Conservation (phyloP, 768 basidiomycete genomes). For the Candolleomyces eurysporus region DNA sequence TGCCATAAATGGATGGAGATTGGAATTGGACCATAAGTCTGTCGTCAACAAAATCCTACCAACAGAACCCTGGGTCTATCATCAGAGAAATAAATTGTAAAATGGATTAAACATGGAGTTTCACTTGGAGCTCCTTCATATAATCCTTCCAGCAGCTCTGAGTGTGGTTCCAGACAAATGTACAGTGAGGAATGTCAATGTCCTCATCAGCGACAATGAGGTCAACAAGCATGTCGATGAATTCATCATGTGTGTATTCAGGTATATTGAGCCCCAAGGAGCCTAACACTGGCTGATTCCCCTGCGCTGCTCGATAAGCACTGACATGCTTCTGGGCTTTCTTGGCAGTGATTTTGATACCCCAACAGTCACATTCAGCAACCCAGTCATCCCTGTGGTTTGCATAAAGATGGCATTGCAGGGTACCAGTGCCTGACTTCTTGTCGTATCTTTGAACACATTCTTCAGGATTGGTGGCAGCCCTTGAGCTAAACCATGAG, state of each 20-base stretch:
- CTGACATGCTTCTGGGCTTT: too few relatives aligned
- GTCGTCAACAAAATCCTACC: constrained; percentile 36
- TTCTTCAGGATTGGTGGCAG: too few relatives aligned
- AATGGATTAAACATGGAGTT: constrained; percentile 12
- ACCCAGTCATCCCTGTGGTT: too few relatives aligned
- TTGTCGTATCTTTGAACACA: too few relatives aligned
- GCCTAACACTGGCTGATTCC: too few relatives aligned
- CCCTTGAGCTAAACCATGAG: too few relatives aligned
- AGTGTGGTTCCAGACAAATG: constrained; percentile 19
- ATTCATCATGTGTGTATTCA: background rate
- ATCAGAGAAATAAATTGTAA: background rate
- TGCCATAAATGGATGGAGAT: constrained; percentile 37
- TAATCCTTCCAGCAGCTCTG: constrained; percentile 19
- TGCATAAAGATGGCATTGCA: too few relatives aligned
- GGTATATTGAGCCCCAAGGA: too few relatives aligned
- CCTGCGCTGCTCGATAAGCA: too few relatives aligned
- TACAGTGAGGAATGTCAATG: constrained; percentile 27
- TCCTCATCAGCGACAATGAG: constrained; percentile 9
- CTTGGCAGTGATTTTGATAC: too few relatives aligned
- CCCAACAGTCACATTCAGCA: too few relatives aligned
- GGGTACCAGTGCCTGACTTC: too few relatives aligned
- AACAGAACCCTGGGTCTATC: constrained; percentile 19
- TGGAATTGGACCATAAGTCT: constrained; percentile 36
- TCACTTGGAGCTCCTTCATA: constrained; percentile 11
- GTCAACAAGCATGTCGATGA: background rate